These are phyloP conservation scores for Cylindrodendrum hubeiense DNA, from an alignment of 2,329 filamentous ascomycete genomes.

Conservation along the genomic window DNA sequence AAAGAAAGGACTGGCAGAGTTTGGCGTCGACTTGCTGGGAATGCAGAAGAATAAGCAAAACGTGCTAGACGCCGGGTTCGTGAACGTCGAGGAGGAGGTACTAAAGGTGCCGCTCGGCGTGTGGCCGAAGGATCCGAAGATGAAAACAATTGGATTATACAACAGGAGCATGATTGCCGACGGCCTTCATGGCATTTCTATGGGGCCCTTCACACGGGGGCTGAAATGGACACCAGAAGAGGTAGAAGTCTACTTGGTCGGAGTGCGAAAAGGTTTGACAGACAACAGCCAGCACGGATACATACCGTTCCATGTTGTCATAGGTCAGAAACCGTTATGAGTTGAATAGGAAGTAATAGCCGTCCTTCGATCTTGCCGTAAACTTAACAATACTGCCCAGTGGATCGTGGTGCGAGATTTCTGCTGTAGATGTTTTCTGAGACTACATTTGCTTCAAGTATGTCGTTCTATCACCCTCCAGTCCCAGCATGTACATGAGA, in stretches of 20 bases:
- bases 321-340: neutral
- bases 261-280: neutral
- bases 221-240: conserved; percentile 10
- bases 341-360: no score
- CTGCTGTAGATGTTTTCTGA: no score
- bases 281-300: conserved; percentile 10
- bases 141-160: conserved; percentile 4
- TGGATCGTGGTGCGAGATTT: no score
- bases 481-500: no score
- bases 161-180: conserved; percentile 14
- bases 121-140: conserved; percentile 4
- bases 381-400: no score
- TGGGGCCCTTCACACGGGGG: conserved; percentile 3
- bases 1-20: conserved; percentile 1
- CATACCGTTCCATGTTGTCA: conserved; percentile 10
- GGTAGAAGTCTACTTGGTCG: conserved; percentile 4
- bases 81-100: neutral
- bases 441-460: no score
- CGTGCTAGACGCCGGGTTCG: conserved; percentile 5
- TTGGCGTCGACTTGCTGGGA: conserved; percentile 5
- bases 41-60: conserved; percentile 10
- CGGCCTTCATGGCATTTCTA: conserved; percentile 1
- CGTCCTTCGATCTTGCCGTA: no score
- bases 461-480: no score
- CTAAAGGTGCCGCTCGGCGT: conserved; percentile 7